A percentile compares a stretch with the other conserved stretches of the same genome.
phyloP scores from a whole-genome alignment of 139 green algal species.

The Chlamydomonas schloesseri region DNA sequence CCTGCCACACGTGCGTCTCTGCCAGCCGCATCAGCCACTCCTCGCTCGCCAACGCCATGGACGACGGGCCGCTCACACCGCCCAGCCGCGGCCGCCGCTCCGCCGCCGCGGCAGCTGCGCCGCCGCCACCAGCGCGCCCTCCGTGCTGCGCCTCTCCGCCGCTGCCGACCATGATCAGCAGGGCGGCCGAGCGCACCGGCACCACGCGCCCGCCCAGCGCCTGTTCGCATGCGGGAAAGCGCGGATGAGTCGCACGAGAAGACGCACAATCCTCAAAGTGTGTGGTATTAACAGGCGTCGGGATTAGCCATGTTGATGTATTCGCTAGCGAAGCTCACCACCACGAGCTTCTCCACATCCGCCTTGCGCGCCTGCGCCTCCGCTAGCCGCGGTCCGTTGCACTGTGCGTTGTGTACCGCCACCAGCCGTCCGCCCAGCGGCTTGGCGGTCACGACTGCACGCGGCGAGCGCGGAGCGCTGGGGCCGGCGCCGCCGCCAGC shows the following conservation, averaged over 20 bases:
- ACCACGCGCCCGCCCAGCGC: constrained; percentile 12
- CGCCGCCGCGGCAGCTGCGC: background rate
- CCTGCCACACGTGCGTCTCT: constrained; percentile 41
- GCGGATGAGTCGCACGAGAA: too few relatives aligned
- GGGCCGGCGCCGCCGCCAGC: too few relatives aligned
- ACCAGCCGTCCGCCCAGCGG: constrained; percentile 8
- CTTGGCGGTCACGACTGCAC: background rate
- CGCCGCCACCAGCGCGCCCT: background rate
- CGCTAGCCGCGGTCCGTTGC: background rate
- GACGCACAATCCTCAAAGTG: too few relatives aligned
- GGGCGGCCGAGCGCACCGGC: background rate
- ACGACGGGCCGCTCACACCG: background rate
- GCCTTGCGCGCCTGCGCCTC: constrained; percentile 27
- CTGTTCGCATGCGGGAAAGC: too few relatives aligned
- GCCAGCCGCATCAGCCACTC: constrained; percentile 33
- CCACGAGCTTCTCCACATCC: constrained; percentile 25
- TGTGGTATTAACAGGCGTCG: too few relatives aligned
- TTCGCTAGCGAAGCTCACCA: too few relatives aligned
- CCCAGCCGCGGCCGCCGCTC: background rate
- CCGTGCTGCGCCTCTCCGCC: background rate
- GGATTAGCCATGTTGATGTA: too few relatives aligned
- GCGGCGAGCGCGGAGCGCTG: background rate
- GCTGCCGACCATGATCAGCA: constrained; percentile 8
- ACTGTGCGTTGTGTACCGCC: background rate
- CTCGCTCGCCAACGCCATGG: background rate